Base-by-base conservation (phyloP, 768 basidiomycete species). In the Russula vinacea region DNA sequence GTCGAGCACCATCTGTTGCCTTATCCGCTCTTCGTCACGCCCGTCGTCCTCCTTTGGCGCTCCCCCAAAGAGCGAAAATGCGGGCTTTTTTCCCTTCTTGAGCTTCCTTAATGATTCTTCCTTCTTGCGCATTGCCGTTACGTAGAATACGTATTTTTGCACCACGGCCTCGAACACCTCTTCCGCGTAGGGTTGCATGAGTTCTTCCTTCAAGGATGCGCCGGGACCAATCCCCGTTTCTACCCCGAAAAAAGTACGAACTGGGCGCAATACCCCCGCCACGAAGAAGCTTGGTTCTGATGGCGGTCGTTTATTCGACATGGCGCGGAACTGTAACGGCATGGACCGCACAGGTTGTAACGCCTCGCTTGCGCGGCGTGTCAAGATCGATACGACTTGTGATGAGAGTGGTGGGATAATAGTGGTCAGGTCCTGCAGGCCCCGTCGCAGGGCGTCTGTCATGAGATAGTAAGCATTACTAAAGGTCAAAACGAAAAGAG, bases 221-320 rank as follows among this genome's bases (percentile, higher is more conserved):
- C 90, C 92, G 10, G 83, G 78, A 1, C 89, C 84, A n/a, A 81
- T 84, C 8, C 77, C 74, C 3, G 76, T 70, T n/a, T 80, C 82
- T 60, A 83, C 78, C 16, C 77, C 85, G 71, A 95, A 92, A 74
- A 92, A 88, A 13, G 79, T 75, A 68, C 85, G 88, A 40, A 95
- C 73, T 0, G 97, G 92, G 33, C 87, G 87, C 39, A 98, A 78
- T 62, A 98, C 87, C 39, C 84, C 80, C 1, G 84, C 77, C 3
- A 98, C 84, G 70, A 96, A 98, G 73, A 92, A 88, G 71, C 94
- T 97, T 26, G 93, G 85, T 71, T 90, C 90, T 16, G 80, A 83
- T 1, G 92, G 87, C 65, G 79, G 76, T 5, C 84, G 83, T 72
- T 87, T 87, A 74, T 83, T 85, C 57, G 89, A 83, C 86, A 88